Evolutionary conservation across 2,329 filamentous ascomycete species (phyloP).

Genomic region (Pseudogymnoascus sp.): DNA sequence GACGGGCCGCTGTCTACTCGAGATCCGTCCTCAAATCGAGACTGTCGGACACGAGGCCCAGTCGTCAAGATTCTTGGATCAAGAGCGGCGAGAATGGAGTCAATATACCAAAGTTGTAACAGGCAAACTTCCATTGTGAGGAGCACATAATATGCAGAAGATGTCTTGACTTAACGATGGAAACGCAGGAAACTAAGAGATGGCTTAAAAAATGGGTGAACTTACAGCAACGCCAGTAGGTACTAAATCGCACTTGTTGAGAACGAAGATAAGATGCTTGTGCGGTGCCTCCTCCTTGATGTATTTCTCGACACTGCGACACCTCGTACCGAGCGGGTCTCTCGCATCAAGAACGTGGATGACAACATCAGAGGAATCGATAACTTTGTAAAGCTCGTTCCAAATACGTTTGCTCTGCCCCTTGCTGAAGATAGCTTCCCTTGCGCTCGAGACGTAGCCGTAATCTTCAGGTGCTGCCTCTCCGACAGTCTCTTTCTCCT

Average conservation of each 20-base stretch:
- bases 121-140: conserved; percentile 72
- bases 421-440: conserved; percentile 85
- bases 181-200: conserved; percentile 18
- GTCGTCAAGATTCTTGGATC: conserved; percentile 33
- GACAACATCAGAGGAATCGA: conserved; percentile 91
- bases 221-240: conserved; percentile 93
- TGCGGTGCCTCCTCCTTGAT: conserved; percentile 88
- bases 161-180: conserved; percentile 81
- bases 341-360: conserved; percentile 90
- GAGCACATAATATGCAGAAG: conserved; percentile 54
- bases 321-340: conserved; percentile 84
- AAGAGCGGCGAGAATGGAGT: conserved; percentile 59
- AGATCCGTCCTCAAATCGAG: conserved; percentile 39
- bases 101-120: conserved; percentile 99
- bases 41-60: not conserved
- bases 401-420: conserved; percentile 93
- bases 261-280: conserved; percentile 84
- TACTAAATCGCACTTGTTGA: conserved; percentile 90
- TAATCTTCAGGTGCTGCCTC: conserved; percentile 35
- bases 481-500: conserved; percentile 37
- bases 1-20: conserved; percentile 73
- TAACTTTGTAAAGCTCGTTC: conserved; percentile 94
- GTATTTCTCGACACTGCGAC: conserved; percentile 86
- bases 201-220: conserved; percentile 30
- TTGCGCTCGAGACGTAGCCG: conserved; percentile 52